Conservation (phyloP, 345 rosid species). For the Lenwebbia sp. region DNA sequence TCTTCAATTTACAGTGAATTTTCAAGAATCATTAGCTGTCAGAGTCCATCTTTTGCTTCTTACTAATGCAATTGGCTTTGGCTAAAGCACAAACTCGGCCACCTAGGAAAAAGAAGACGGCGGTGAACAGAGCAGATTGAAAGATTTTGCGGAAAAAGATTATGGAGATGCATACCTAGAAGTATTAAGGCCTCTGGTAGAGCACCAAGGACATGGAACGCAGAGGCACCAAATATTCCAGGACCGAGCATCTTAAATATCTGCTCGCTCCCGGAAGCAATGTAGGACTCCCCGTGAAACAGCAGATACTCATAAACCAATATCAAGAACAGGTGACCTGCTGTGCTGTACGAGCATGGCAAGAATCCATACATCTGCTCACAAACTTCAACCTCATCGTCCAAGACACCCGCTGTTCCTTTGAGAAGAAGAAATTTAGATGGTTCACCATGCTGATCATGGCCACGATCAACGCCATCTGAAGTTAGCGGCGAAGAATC, state of each 20-base stretch:
- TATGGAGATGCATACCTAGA: constrained; percentile 4
- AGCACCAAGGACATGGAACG: constrained; percentile 14
- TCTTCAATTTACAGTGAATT: background rate
- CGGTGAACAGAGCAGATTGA: background rate
- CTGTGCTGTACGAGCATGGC: constrained; percentile 14
- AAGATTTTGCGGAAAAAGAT: no score
- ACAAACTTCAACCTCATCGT: background rate
- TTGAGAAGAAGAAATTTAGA: background rate
- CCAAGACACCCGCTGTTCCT: background rate
- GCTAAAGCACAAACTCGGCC: background rate
- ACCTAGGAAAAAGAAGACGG: background rate
- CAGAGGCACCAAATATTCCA: constrained; percentile 16
- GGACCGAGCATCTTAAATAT: constrained; percentile 20
- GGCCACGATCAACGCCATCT: background rate
- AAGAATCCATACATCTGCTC: constrained; percentile 20
- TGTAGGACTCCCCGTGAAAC: constrained; percentile 18
- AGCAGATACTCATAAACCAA: constrained; percentile 14
- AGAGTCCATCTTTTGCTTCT: background rate
- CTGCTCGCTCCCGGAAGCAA: constrained; percentile 8
- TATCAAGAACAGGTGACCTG: constrained; percentile 13
- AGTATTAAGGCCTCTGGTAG: constrained; percentile 21
- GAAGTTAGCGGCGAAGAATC: background rate
- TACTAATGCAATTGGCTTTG: background rate
- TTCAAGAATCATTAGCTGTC: background rate
- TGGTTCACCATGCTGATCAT: background rate